Evolutionary conservation across 108 stramenopile species (phyloP).

Genomic region (Mediolabrus comicus): DNA sequence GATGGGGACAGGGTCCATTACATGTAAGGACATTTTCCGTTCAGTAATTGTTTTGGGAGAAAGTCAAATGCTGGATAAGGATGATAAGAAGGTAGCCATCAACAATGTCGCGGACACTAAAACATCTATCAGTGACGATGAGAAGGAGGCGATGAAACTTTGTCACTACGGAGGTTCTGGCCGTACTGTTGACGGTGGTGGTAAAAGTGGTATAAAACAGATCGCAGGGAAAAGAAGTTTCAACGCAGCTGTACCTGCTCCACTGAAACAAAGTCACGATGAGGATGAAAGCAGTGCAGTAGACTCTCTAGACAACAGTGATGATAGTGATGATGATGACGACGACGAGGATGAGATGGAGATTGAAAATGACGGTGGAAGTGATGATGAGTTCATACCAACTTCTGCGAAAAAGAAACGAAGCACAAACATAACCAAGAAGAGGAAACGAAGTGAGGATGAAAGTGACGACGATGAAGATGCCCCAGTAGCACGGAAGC

Average conservation of each 20-base stretch:
- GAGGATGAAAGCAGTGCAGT: slow-evolving; percentile 11
- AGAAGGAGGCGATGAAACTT: neutral
- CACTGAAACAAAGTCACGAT: neutral
- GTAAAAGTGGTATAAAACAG: slow-evolving; percentile 1
- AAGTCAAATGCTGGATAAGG: slow-evolving; percentile 34
- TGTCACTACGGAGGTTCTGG: slow-evolving; percentile 73
- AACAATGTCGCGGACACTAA: neutral
- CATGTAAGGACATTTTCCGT: slow-evolving; percentile 63
- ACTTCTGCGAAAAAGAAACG: slow-evolving; percentile 35
- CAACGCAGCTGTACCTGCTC: neutral
- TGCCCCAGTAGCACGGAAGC: slow-evolving; percentile 8
- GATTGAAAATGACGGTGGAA: slow-evolving; percentile 10
- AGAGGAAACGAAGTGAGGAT: slow-evolving; percentile 5
- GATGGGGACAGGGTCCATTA: slow-evolving; percentile 57
- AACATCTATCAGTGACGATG: neutral
- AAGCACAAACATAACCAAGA: slow-evolving; percentile 1
- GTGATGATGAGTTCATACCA: slow-evolving; percentile 49
- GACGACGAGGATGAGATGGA: slow-evolving; percentile 12
- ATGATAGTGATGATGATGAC: slow-evolving; percentile 1
- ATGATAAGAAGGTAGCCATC: neutral
- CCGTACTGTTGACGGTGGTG: slow-evolving; percentile 66
- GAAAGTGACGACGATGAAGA: slow-evolving; percentile 26
- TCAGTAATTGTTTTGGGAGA: slow-evolving; percentile 69
- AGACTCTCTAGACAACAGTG: slow-evolving; percentile 6
- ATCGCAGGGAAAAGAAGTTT: slow-evolving; percentile 8